Conservation (phyloP, 208 protist genomes). For the Leishmania arabica region DNA sequence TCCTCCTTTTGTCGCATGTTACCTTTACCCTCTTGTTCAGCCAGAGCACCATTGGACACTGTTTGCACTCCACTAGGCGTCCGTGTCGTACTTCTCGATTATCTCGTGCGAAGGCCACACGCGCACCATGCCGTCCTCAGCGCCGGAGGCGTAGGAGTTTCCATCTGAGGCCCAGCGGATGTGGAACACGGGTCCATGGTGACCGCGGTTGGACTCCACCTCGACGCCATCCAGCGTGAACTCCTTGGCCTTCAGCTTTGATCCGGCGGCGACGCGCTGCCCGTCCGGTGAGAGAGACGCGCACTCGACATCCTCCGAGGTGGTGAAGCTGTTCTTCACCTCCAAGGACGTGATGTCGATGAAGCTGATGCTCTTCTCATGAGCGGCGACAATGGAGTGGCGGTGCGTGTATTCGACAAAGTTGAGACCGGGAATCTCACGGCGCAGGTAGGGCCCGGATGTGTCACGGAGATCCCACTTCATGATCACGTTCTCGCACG, state of each 20-base stretch:
- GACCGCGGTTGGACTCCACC: slow-evolving; percentile 87
- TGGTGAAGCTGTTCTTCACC: slow-evolving; percentile 74
- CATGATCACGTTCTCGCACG: slow-evolving; percentile 84
- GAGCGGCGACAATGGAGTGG: slow-evolving; percentile 78
- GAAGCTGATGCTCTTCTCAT: slow-evolving; percentile 89
- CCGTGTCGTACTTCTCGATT: slow-evolving; percentile 76
- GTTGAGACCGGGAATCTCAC: slow-evolving; percentile 85
- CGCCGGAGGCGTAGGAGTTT: slow-evolving; percentile 86
- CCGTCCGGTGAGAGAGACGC: slow-evolving; percentile 88
- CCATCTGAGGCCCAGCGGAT: slow-evolving; percentile 89
- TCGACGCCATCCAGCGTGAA: slow-evolving; percentile 85
- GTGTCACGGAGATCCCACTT: slow-evolving; percentile 92
- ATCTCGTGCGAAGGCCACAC: slow-evolving; percentile 92
- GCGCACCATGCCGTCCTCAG: slow-evolving; percentile 92
- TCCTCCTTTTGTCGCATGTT: background rate
- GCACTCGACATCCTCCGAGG: slow-evolving; percentile 85
- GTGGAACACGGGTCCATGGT: slow-evolving; percentile 92
- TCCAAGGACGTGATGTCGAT: slow-evolving; percentile 87
- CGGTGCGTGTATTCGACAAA: slow-evolving; percentile 90
- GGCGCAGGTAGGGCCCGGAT: slow-evolving; percentile 73
- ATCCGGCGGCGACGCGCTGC: slow-evolving; percentile 82
- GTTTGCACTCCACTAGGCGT: slow-evolving; percentile 19
- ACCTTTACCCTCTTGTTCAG: background rate
- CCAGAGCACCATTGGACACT: background rate
- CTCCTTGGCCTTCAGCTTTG: slow-evolving; percentile 91